Base-by-base conservation (phyloP, 768 basidiomycete species). In the Lactifluus pinguis region DNA sequence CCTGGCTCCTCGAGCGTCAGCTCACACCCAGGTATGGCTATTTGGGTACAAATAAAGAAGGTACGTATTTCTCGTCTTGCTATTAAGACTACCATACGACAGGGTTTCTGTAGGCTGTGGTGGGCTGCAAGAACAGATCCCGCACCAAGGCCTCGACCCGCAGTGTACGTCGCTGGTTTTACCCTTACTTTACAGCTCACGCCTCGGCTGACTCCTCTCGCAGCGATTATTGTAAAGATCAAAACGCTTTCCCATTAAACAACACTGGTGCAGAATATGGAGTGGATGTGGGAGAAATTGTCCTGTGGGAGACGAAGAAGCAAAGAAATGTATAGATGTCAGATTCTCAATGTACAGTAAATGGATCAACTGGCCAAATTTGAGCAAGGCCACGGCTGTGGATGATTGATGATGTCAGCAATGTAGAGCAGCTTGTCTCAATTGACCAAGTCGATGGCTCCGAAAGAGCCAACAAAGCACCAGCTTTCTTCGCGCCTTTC, bases 101-200 rank as follows among this genome's bases (percentile, higher is more conserved):
- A 25, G 15, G 19, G 9, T 11, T 39, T 60, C 66, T 34, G 14
- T 58, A 70, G 83, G 89, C 70, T 84, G 79, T 61, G 82, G 81
- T 69, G 91, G 92, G 54, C 75, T 94, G 58, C 82, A 83, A 75
- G 91, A 94, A 73, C 90, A 91, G 75, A 89, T 94, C 70, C 85
- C 85, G 38, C 77, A 81, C 75, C 91, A 93, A 72, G 82, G 83
- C 45, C 79, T 93, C n/a, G 90, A 87, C 68, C 80, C 89, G 30
- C 80, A 87, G 71, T 82, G 87, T 89, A 68, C 52, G 85, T 76
- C 4, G 32, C 47, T 17, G n/a, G 3, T 54, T 25, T 15, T 49
- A n/a, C 25, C 61, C 44, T 62, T 11, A n/a, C n/a, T n/a, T n/a
- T 3, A n/a, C 41, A 4, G 19, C 49, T 15, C 25, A 3, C n/a